These are phyloP conservation scores for Usnea hakonensis DNA, from an alignment of 495 filamentous ascomycete genomes.

Conservation along the genomic window DNA sequence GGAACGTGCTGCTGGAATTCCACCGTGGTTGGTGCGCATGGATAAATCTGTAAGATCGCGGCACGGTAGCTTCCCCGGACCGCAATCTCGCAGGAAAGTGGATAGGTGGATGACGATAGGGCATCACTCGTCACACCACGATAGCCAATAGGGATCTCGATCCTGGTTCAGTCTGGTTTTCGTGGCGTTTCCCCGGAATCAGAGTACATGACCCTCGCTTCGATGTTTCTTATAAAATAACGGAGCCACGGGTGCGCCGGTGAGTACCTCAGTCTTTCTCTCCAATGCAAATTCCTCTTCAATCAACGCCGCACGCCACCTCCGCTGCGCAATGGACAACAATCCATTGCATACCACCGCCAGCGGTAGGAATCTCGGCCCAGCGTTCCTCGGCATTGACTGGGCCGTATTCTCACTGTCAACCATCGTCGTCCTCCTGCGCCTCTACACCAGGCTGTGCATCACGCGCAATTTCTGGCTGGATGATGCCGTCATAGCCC, in stretches of 20 bases:
- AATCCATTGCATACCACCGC: slow-evolving; percentile 1
- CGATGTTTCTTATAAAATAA: neutral
- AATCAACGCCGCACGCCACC: neutral
- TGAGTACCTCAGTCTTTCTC: neutral
- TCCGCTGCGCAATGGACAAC: neutral
- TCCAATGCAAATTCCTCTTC: neutral
- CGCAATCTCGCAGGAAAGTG: neutral
- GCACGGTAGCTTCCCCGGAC: neutral
- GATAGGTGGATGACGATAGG: neutral
- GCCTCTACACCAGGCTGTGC: slow-evolving; percentile 7
- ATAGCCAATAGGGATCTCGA: no score
- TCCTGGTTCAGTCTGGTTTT: no score
- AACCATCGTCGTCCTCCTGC: slow-evolving; percentile 7
- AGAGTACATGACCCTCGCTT: no score
- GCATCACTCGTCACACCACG: no score
- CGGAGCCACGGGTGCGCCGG: neutral
- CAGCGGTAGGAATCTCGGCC: slow-evolving; percentile 12
- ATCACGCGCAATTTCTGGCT: slow-evolving; percentile 14
- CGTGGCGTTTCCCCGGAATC: no score
- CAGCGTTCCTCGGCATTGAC: slow-evolving; percentile 12
- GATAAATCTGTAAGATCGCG: neutral
- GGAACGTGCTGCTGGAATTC: neutral
- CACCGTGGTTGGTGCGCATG: neutral
- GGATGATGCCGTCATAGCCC: slow-evolving; percentile 12
- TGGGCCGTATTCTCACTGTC: slow-evolving; percentile 9